phyloP scores from a whole-genome alignment of 257 asterid species.

The Handroanthus guayacan region DNA sequence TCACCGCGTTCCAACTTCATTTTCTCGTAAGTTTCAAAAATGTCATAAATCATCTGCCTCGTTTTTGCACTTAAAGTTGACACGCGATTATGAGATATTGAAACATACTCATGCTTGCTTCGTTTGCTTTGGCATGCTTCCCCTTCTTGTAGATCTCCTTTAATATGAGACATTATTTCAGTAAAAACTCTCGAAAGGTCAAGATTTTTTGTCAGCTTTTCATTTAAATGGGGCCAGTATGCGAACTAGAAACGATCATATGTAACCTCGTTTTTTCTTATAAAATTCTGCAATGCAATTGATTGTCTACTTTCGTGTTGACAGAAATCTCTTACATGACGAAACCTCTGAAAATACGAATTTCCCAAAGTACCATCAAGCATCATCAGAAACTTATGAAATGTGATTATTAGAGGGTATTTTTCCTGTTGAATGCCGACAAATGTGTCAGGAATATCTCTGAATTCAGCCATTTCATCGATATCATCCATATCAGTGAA shows the following conservation, averaged over 20 bases:
- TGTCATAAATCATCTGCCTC: constrained; percentile 52
- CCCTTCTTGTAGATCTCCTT: constrained; percentile 49
- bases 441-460: constrained; percentile 64
- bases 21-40: constrained; percentile 66
- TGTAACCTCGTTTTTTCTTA: too few species aligned
- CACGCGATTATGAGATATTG: constrained; percentile 45
- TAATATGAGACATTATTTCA: too few species aligned
- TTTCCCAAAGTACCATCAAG: too few species aligned
- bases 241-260: constrained; percentile 49
- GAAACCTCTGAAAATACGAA: too few species aligned
- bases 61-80: constrained; percentile 51
- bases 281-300: too few species aligned
- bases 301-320: too few species aligned
- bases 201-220: constrained; percentile 47
- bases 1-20: constrained; percentile 56
- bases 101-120: constrained; percentile 48
- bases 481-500: background rate
- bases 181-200: constrained; percentile 56
- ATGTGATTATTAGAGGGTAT: background rate
- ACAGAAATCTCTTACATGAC: too few species aligned
- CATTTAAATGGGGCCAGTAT: constrained; percentile 70
- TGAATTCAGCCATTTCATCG: constrained; percentile 53
- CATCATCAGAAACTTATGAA: too few species aligned
- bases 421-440: constrained; percentile 48
- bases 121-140: constrained; percentile 43